A percentile compares a stretch with the other conserved stretches of the same genome.
phyloP scores from a whole-genome alignment of 2,329 filamentous ascomycete species.

The Magnaporthiopsis incrustans region DNA sequence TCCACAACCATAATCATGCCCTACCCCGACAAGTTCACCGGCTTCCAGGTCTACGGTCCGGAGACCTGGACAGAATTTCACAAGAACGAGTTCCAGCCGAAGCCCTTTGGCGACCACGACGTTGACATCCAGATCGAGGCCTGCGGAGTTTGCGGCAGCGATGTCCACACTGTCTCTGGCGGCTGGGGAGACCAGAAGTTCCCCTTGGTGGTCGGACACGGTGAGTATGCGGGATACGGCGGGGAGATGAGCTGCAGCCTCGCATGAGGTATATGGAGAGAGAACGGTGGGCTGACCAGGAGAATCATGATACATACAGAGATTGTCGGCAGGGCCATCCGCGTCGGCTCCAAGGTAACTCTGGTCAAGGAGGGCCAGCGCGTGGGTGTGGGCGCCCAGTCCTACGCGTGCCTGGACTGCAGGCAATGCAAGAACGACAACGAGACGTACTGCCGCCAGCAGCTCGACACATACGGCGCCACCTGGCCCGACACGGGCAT shows the following conservation, averaged over 20 bases:
- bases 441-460: conserved; percentile 60
- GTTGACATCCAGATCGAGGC: conserved; percentile 81
- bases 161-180: conserved; percentile 62
- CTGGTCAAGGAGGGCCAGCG: conserved; percentile 51
- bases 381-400: conserved; percentile 63
- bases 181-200: conserved; percentile 58
- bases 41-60: conserved; percentile 50
- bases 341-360: conserved; percentile 58
- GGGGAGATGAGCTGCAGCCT: not conserved
- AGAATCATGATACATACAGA: conserved; percentile 29
- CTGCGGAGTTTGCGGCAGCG: conserved; percentile 68
- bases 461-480: conserved; percentile 51
- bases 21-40: conserved; percentile 51
- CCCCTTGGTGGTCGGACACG: conserved; percentile 60
- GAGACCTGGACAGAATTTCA: conserved; percentile 52
- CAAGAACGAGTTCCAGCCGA: conserved; percentile 71
- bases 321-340: conserved; percentile 61
- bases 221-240: conserved; percentile 25
- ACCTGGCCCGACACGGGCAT: conserved; percentile 40
- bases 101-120: conserved; percentile 80
- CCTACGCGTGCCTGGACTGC: conserved; percentile 56
- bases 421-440: conserved; percentile 57
- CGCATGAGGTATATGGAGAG: no score
- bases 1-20: conserved; percentile 28
- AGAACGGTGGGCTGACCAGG: not conserved